These are phyloP conservation scores for Candida khao-thaluensis DNA, from an alignment of 805 yeast genomes.

Conservation along the genomic window DNA sequence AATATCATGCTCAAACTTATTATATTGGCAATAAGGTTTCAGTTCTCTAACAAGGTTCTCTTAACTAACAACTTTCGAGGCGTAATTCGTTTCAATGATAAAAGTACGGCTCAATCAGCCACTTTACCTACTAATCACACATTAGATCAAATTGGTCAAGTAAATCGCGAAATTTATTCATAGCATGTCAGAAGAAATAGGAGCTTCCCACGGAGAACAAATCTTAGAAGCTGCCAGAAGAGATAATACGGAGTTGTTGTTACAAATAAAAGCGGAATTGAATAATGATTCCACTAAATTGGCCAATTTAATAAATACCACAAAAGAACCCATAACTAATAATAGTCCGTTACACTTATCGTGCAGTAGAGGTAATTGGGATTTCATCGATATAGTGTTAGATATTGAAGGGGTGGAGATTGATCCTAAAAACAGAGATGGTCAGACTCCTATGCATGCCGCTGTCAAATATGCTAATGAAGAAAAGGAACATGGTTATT, in stretches of 20 bases:
- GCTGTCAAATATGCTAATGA: constrained; percentile 75
- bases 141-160: no score
- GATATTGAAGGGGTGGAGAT: constrained; percentile 91
- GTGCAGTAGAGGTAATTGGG: constrained; percentile 79
- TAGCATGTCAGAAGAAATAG: constrained; percentile 9
- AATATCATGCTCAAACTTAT: no score
- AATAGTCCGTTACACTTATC: constrained; percentile 82
- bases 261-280: constrained; percentile 49
- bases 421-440: constrained; percentile 75
- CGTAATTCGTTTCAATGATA: no score
- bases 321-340: constrained; percentile 69
- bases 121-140: no score
- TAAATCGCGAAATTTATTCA: constrained; percentile 1
- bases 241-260: constrained; percentile 76
- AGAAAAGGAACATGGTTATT: constrained; percentile 84
- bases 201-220: constrained; percentile 76
- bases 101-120: no score
- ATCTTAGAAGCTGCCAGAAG: constrained; percentile 84
- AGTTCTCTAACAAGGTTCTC: no score
- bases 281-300: constrained; percentile 39
- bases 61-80: no score
- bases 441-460: constrained; percentile 86
- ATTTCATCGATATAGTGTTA: constrained; percentile 73
- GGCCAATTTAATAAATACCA: constrained; percentile 57
- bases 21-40: no score